A percentile compares a stretch with the other conserved stretches of the same genome.
Evolutionary conservation across 805 yeast genomes (phyloP).

Genomic region (Sungouiella thailandica): DNA sequence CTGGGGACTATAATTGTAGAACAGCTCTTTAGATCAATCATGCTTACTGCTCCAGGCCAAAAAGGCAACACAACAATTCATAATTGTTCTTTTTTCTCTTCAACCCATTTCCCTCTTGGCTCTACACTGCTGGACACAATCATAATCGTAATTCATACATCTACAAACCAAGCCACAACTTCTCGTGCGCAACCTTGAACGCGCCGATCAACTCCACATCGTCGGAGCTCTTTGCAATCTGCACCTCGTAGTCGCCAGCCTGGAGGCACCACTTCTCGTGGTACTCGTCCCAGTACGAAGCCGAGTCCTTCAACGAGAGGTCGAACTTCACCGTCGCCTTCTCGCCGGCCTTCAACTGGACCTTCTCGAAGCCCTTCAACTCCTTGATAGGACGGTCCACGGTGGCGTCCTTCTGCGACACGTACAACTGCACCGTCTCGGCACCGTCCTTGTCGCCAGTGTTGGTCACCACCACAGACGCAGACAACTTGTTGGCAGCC

Average conservation of each 20-base stretch:
- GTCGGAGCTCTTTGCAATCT: conserved; percentile 40
- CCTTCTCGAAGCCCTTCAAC: conserved; percentile 54
- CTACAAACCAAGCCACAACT: conserved; percentile 13
- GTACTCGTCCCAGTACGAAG: conserved; percentile 51
- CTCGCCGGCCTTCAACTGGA: conserved; percentile 42
- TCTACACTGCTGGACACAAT: too few relatives aligned
- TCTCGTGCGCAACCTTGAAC: conserved; percentile 5
- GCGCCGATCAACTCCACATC: conserved; percentile 14
- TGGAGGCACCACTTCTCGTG: conserved; percentile 47
- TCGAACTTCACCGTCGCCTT: conserved; percentile 29
- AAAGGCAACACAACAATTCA: too few relatives aligned
- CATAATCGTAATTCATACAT: too few relatives aligned
- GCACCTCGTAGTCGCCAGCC: conserved; percentile 45
- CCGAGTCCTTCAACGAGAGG: conserved; percentile 45
- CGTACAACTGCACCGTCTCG: conserved; percentile 54
- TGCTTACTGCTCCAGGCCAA: too few relatives aligned
- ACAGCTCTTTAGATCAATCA: too few relatives aligned
- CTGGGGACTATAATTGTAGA: too few relatives aligned
- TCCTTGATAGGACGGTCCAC: conserved; percentile 54
- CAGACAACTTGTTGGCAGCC: conserved; percentile 23
- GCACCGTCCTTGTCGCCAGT: conserved; percentile 46
- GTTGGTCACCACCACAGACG: conserved; percentile 41
- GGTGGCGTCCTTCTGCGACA: conserved; percentile 33
- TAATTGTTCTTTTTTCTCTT: too few relatives aligned
- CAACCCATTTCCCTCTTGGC: too few relatives aligned